These are phyloP conservation scores for Chrysanthemum seticuspe DNA, from an alignment of 129 eudicot species.

Conservation along the genomic window DNA sequence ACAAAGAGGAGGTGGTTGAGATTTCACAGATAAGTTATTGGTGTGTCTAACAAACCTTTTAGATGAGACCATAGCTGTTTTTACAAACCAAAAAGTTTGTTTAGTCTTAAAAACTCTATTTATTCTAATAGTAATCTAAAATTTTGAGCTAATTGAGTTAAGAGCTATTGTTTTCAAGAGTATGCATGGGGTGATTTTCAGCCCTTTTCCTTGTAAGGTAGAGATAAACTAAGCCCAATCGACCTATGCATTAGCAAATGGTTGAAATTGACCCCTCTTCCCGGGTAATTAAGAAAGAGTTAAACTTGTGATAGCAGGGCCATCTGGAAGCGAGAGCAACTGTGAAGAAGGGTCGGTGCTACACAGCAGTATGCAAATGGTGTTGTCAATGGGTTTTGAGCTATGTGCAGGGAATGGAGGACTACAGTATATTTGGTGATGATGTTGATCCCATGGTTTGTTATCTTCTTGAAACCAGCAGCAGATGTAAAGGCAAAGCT, in stretches of 20 bases:
- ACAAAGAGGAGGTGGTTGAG: background rate
- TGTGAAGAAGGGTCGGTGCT: conserved; percentile 48
- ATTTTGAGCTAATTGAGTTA: too few relatives aligned
- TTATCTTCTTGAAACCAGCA: conserved; percentile 83
- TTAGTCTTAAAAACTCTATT: too few relatives aligned
- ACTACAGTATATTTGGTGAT: conserved; percentile 90
- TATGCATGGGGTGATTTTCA: too few relatives aligned
- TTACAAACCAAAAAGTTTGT: too few relatives aligned
- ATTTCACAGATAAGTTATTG: too few relatives aligned
- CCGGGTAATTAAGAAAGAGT: background rate
- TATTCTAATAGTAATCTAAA: too few relatives aligned
- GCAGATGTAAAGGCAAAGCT: conserved; percentile 96
- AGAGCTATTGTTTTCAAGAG: too few relatives aligned
- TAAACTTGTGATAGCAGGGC: conserved; percentile 45
- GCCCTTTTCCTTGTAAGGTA: too few relatives aligned
- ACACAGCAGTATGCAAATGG: conserved; percentile 74
- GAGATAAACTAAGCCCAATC: too few relatives aligned
- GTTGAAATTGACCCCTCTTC: background rate
- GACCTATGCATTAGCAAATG: background rate
- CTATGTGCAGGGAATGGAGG: conserved; percentile 90
- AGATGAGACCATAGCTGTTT: too few relatives aligned
- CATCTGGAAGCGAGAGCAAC: conserved; percentile 60
- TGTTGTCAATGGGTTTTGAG: conserved; percentile 95
- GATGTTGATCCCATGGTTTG: conserved; percentile 98
- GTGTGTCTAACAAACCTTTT: too few relatives aligned